Percentiles rank a stretch among this genome's conserved stretches.
phyloP scores from a whole-genome alignment of 2,329 filamentous ascomycete species.

The Colletotrichum camelliae region DNA sequence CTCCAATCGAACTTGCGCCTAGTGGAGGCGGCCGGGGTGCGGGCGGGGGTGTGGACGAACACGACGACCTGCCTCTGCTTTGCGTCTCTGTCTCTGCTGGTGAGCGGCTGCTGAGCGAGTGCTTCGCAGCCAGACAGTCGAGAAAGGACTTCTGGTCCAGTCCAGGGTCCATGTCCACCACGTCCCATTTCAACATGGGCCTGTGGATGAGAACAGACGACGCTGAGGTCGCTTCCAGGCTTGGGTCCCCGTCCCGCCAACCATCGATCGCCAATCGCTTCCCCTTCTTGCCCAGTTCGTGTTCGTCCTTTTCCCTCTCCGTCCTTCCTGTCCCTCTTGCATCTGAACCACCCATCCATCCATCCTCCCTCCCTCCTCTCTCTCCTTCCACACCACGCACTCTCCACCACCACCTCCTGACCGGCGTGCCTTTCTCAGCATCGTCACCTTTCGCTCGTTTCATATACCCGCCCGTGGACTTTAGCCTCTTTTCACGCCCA shows the following conservation, averaged over 20 bases:
- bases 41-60: background rate
- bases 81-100: background rate
- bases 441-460: conserved; percentile 29
- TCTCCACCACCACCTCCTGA: conserved; percentile 19
- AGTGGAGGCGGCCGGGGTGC: conserved; percentile 3
- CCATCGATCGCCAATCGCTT: conserved; percentile 24
- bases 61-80: background rate
- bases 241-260: conserved; percentile 21
- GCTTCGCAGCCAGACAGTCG: background rate
- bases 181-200: background rate
- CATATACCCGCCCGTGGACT: conserved; percentile 27
- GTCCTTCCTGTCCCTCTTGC: conserved; percentile 7
- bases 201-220: conserved; percentile 18
- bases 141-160: background rate
- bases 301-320: conserved; percentile 17
- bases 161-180: conserved; percentile 15
- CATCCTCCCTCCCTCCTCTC: conserved; percentile 10
- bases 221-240: conserved; percentile 21
- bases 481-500: conserved; percentile 23
- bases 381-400: conserved; percentile 8
- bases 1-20: conserved; percentile 17
- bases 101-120: background rate
- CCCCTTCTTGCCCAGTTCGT: conserved; percentile 20
- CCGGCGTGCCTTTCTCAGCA: conserved; percentile 22
- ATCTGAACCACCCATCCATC: conserved; percentile 8